Evolutionary conservation across 2,329 filamentous ascomycete genomes (phyloP).

Genomic region (Fusarium lyarnte): DNA sequence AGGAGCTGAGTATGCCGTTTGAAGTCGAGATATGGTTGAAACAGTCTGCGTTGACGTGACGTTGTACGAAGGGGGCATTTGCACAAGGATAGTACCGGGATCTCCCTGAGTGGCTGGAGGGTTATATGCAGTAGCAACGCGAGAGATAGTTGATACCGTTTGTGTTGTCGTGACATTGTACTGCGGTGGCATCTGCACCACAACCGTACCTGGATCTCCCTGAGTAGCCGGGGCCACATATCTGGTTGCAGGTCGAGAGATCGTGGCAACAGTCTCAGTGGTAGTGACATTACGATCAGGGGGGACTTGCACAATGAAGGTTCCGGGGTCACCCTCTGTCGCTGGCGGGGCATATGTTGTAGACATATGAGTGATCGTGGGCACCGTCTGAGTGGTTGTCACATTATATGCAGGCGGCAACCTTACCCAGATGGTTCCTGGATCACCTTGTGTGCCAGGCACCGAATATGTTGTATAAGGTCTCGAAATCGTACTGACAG

Average conservation of each 20-base stretch:
- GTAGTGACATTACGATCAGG: not conserved
- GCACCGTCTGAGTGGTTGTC: not conserved
- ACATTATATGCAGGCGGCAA: constrained; percentile 6
- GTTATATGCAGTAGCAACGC: not conserved
- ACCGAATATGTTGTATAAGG: constrained; percentile 2
- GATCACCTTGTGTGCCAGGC: not conserved
- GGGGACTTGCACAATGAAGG: constrained; percentile 3
- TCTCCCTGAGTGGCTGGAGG: not conserved
- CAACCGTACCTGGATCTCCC: constrained; percentile 18
- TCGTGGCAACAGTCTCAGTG: not conserved
- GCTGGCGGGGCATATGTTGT: constrained; percentile 10
- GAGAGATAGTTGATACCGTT: not conserved
- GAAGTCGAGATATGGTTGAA: not conserved
- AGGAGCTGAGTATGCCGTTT: not conserved
- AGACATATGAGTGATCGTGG: not conserved
- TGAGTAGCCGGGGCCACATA: not conserved
- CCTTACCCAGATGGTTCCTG: constrained; percentile 8
- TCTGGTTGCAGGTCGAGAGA: constrained; percentile 8
- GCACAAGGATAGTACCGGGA: constrained; percentile 3
- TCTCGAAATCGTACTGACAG: not conserved
- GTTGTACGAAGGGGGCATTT: not conserved
- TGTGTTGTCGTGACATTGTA: constrained; percentile 11
- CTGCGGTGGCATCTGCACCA: constrained; percentile 4
- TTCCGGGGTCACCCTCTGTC: constrained; percentile 5
- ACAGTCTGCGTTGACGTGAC: constrained; percentile 1